These are phyloP conservation scores for Populus tremula DNA, from an alignment of 345 rosid species.

Conservation along the genomic window DNA sequence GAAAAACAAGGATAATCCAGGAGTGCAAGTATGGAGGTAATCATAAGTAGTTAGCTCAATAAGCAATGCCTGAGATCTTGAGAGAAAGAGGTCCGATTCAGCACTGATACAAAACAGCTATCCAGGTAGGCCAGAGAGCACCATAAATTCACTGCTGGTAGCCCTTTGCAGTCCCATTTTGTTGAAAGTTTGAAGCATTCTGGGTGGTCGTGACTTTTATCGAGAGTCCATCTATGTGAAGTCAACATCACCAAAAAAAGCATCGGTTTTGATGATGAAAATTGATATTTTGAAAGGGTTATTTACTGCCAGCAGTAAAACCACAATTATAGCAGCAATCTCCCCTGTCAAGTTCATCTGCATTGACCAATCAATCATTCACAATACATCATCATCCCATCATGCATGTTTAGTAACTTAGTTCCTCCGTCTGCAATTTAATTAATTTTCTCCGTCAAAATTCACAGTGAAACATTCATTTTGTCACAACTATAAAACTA, in stretches of 20 bases:
- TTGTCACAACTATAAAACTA: no score
- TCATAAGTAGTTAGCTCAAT: not conserved
- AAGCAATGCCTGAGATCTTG: not conserved
- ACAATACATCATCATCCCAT: no score
- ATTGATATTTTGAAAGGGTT: not conserved
- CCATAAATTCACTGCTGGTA: not conserved
- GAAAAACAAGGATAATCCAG: not conserved
- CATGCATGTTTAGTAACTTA: no score
- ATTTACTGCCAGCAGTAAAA: not conserved
- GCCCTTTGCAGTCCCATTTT: not conserved
- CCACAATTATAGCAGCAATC: not conserved
- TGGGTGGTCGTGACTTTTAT: not conserved
- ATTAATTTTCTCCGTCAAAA: no score
- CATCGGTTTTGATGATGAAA: not conserved
- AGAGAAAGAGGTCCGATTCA: not conserved
- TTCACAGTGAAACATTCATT: no score
- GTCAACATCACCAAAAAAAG: slow-evolving; percentile 1
- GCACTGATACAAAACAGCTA: not conserved
- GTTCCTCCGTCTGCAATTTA: no score
- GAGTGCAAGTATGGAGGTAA: not conserved
- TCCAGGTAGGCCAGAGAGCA: not conserved
- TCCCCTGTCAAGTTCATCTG: not conserved
- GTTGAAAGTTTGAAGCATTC: not conserved
- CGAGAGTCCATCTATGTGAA: not conserved
- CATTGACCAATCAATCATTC: no score